These are phyloP conservation scores for Caulochytrium protostelioides DNA, from an alignment of 371 early-diverging fungal species.

Conservation along the genomic window DNA sequence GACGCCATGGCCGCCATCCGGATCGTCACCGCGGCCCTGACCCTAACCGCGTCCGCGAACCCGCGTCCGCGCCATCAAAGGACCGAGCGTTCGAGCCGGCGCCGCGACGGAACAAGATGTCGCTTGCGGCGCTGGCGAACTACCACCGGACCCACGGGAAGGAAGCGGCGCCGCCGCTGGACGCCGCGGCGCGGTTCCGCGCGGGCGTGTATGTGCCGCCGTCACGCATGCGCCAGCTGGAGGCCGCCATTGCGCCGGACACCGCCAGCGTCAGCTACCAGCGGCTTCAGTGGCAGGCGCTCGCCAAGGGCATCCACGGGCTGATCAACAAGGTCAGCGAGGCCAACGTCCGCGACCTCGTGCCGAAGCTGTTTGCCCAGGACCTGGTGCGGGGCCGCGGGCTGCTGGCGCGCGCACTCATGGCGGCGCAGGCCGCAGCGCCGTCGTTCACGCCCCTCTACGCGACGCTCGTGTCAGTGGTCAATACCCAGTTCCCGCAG, in stretches of 20 bases:
- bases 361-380: constrained; percentile 72
- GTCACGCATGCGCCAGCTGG: constrained; percentile 58
- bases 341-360: constrained; percentile 70
- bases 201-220: constrained; percentile 92
- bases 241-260: constrained; percentile 51
- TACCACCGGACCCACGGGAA: too few relatives aligned
- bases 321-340: constrained; percentile 86
- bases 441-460: constrained; percentile 80
- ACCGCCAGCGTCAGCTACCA: constrained; percentile 50
- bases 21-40: too few relatives aligned
- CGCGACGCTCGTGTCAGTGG: constrained; percentile 63
- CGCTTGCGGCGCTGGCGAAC: too few relatives aligned
- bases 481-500: constrained; percentile 82
- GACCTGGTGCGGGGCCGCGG: constrained; percentile 87
- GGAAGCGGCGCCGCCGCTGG: too few relatives aligned
- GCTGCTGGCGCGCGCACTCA: constrained; percentile 59
- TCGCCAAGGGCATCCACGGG: constrained; percentile 87
- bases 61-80: too few relatives aligned
- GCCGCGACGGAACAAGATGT: too few relatives aligned
- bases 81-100: too few relatives aligned
- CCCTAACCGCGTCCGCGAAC: too few relatives aligned
- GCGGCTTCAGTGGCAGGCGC: constrained; percentile 79
- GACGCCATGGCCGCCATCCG: too few relatives aligned
- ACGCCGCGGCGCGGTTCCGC: not conserved
- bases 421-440: constrained; percentile 83